Percentiles rank a stretch among this genome's conserved stretches.
phyloP scores from a whole-genome alignment of 371 early-diverging fungal species.

The Parasitella parasitica region DNA sequence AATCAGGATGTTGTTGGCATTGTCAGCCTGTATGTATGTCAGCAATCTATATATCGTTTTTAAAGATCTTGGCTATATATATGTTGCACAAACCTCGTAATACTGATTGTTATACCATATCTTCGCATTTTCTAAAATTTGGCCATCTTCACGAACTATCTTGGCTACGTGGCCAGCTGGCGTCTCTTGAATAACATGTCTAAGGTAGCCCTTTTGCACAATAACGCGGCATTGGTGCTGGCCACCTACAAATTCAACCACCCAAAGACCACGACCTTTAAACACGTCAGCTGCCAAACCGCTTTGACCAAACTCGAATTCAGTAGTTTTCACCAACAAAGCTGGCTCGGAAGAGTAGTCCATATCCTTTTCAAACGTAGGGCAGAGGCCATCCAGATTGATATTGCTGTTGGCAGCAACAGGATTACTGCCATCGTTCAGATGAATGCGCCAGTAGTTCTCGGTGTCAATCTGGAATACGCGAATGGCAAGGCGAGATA shows the following conservation, averaged over 20 bases:
- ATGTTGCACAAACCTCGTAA: slow-evolving; percentile 34
- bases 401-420: slow-evolving; percentile 9
- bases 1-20: slow-evolving; percentile 41
- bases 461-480: slow-evolving; percentile 41
- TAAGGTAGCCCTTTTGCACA: slow-evolving; percentile 53
- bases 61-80: background rate
- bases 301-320: slow-evolving; percentile 23
- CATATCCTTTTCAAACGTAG: slow-evolving; percentile 37
- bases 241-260: slow-evolving; percentile 48
- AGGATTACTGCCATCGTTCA: background rate
- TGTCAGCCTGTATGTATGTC: slow-evolving; percentile 34
- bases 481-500: slow-evolving; percentile 33
- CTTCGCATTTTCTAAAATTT: slow-evolving; percentile 24
- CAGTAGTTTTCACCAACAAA: slow-evolving; percentile 8
- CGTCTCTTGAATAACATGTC: slow-evolving; percentile 46
- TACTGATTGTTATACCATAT: slow-evolving; percentile 45
- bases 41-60: background rate
- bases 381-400: slow-evolving; percentile 42
- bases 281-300: slow-evolving; percentile 30
- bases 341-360: slow-evolving; percentile 22
- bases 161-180: slow-evolving; percentile 52
- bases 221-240: slow-evolving; percentile 39
- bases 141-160: slow-evolving; percentile 44
- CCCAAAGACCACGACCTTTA: slow-evolving; percentile 46
- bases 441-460: slow-evolving; percentile 36